Evolutionary conservation across 352 stramenopile species (phyloP).

Genomic region (Pythium folliculosum): DNA sequence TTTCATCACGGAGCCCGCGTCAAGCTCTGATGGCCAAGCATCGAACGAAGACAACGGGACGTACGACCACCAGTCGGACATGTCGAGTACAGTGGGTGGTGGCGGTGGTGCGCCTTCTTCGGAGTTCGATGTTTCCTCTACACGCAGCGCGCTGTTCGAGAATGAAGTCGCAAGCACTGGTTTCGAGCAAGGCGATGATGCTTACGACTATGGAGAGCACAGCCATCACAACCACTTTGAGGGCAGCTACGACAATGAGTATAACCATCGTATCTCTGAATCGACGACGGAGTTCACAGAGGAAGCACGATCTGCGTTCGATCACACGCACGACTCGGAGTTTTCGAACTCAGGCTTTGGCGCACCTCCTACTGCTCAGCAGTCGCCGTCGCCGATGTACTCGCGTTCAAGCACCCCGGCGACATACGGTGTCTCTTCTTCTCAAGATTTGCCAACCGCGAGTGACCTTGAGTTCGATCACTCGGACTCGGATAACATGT

Average conservation of each 20-base stretch:
- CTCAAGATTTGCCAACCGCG: constrained; percentile 26
- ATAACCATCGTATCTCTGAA: not conserved
- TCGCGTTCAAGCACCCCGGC: constrained; percentile 21
- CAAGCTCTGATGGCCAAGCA: constrained; percentile 71
- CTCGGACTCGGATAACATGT: constrained; percentile 24
- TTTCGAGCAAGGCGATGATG: constrained; percentile 23
- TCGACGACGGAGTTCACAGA: constrained; percentile 2
- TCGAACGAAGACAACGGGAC: constrained; percentile 45
- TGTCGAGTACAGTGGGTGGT: constrained; percentile 32
- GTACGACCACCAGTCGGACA: constrained; percentile 28
- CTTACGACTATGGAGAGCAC: constrained; percentile 26
- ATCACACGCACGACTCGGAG: constrained; percentile 2
- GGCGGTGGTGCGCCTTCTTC: constrained; percentile 25
- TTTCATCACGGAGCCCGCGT: constrained; percentile 74
- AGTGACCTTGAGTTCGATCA: constrained; percentile 32
- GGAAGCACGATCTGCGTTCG: constrained; percentile 11
- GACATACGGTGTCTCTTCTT: constrained; percentile 24
- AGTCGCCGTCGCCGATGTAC: constrained; percentile 13
- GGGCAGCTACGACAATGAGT: constrained; percentile 22
- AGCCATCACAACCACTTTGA: constrained; percentile 13
- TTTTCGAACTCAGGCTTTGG: constrained; percentile 8
- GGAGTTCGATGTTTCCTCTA: constrained; percentile 31
- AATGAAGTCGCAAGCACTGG: constrained; percentile 27
- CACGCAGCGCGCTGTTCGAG: constrained; percentile 28
- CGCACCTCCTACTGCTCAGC: not conserved